Evolutionary conservation across 306 rosid genomes (phyloP).

Genomic region (Alnus rubra): DNA sequence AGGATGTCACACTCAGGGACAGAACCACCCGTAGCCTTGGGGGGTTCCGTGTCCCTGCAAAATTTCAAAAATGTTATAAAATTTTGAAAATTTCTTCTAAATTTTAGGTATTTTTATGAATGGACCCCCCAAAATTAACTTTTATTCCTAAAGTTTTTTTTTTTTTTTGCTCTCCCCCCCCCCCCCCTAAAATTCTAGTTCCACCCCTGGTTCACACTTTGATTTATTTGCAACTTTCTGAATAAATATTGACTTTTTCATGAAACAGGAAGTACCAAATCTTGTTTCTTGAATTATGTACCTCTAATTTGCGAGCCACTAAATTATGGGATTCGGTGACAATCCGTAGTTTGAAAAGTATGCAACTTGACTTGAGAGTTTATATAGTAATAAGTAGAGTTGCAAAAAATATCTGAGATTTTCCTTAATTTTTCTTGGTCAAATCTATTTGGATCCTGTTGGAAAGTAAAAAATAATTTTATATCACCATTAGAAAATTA

Average conservation of each 20-base stretch:
- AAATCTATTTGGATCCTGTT: not conserved
- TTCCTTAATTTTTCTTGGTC: not conserved
- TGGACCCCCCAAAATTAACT: too few species aligned
- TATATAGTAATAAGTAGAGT: not conserved
- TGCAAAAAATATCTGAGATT: slow-evolving; percentile 1
- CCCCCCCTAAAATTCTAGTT: too few species aligned
- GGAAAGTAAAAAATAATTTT: not conserved
- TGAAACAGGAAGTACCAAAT: not conserved
- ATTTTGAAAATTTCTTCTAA: too few species aligned
- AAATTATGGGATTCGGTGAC: not conserved
- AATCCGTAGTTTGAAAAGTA: not conserved
- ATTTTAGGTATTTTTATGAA: too few species aligned
- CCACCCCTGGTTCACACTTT: not conserved
- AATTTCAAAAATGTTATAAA: too few species aligned
- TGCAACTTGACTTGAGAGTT: not conserved
- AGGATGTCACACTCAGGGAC: not conserved
- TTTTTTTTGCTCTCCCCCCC: too few species aligned
- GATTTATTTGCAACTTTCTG: not conserved
- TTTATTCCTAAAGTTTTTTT: too few species aligned
- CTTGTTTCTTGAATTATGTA: not conserved
- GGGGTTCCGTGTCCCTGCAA: too few species aligned
- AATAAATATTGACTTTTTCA: not conserved
- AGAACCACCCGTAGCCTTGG: too few species aligned
- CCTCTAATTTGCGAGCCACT: not conserved
- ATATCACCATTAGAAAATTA: not conserved